Conservation (phyloP, 768 basidiomycete species). For the Clavulina sp. region DNA sequence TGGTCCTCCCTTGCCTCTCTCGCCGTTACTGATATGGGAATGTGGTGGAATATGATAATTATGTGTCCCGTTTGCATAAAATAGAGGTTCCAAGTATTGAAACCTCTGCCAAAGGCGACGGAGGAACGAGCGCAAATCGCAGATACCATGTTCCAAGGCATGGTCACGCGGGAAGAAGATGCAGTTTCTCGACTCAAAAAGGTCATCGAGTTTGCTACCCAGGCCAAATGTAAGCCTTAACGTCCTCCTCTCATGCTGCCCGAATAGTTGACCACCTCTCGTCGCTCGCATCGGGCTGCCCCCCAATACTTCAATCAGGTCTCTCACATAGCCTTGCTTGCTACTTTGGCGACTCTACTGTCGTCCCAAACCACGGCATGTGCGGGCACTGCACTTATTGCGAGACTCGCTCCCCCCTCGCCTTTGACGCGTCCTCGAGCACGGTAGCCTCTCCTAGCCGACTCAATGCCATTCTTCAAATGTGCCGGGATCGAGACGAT, state of each 20-base stretch:
- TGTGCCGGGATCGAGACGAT: constrained; percentile 31
- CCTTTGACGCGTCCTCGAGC: constrained; percentile 15
- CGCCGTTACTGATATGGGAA: too few species aligned
- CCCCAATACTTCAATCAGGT: constrained; percentile 17
- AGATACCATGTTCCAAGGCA: constrained; percentile 20
- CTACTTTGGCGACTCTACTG: constrained; percentile 29
- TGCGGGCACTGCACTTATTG: constrained; percentile 31
- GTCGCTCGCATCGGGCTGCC: too few species aligned
- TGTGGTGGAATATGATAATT: too few species aligned
- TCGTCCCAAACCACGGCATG: constrained; percentile 22
- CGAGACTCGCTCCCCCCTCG: constrained; percentile 19
- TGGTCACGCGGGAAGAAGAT: constrained; percentile 27
- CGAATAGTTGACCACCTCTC: too few species aligned
- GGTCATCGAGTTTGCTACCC: constrained; percentile 25
- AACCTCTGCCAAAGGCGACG: constrained; percentile 20
- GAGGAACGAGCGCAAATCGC: constrained; percentile 22
- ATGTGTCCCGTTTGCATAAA: not conserved
- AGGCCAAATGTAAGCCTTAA: constrained; percentile 22
- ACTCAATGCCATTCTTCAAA: constrained; percentile 19
- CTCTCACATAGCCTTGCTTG: constrained; percentile 24
- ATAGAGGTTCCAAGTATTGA: constrained; percentile 20
- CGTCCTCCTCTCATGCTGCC: not conserved
- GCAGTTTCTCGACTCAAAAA: constrained; percentile 23
- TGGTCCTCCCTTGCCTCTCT: too few species aligned
- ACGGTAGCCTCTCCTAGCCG: not conserved